These are phyloP conservation scores for Diatrype stigma DNA, from an alignment of 2,329 filamentous ascomycete genomes.

Conservation along the genomic window DNA sequence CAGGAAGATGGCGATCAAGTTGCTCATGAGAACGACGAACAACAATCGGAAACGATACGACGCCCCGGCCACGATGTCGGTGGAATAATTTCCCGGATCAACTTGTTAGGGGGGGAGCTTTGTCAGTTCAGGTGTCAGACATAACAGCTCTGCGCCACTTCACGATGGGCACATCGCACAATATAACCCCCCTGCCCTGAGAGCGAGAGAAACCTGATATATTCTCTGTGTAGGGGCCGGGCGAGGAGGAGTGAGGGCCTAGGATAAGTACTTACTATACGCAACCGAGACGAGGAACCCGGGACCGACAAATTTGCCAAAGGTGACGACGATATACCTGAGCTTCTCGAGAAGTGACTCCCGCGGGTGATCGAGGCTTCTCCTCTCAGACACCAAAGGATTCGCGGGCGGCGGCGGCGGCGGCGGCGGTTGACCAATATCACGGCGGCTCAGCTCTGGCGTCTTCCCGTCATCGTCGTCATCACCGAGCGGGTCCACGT, in stretches of 20 bases:
- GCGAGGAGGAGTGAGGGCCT: neutral
- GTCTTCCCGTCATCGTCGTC: neutral
- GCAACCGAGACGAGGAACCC: slow-evolving; percentile 62
- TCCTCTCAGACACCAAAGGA: slow-evolving; percentile 2
- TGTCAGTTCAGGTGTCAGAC: too few species aligned
- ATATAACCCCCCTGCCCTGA: too few species aligned
- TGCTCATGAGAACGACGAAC: slow-evolving; percentile 65
- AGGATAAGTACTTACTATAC: slow-evolving; percentile 42
- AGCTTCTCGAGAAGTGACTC: slow-evolving; percentile 13
- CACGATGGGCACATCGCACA: neutral
- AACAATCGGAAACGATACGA: slow-evolving; percentile 61
- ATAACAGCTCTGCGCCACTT: too few species aligned
- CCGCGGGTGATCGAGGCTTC: slow-evolving; percentile 2
- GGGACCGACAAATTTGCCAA: slow-evolving; percentile 58
- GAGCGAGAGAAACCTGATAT: too few species aligned
- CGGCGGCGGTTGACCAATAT: neutral
- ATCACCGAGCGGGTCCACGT: slow-evolving; percentile 15
- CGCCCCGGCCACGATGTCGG: slow-evolving; percentile 65
- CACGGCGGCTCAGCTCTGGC: neutral
- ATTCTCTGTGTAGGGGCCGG: too few species aligned
- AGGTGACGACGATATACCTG: slow-evolving; percentile 37
- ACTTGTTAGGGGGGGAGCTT: slow-evolving; percentile 28
- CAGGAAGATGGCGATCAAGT: slow-evolving; percentile 67
- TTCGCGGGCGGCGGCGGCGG: neutral
- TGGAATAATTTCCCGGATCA: slow-evolving; percentile 65